A percentile compares a stretch with the other conserved stretches of the same genome.
These are phyloP conservation scores for Apophysomyces sp. DNA, from an alignment of 371 early-diverging fungal species.

Conservation along the genomic window DNA sequence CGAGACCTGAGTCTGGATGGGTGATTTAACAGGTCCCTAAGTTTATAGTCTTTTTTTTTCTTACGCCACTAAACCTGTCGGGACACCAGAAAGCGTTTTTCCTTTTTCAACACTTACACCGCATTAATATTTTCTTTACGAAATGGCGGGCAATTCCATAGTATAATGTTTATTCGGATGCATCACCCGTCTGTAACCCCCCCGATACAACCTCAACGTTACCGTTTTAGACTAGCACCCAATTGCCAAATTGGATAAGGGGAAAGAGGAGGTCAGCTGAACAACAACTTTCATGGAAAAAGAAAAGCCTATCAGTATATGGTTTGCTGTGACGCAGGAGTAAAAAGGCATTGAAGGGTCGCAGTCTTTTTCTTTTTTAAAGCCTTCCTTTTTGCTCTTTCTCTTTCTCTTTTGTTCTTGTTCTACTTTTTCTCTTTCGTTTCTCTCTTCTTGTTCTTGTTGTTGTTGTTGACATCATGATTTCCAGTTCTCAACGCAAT, in stretches of 20 bases:
- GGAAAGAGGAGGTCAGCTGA: background rate
- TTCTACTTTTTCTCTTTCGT: constrained; percentile 5
- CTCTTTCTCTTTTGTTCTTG: constrained; percentile 2
- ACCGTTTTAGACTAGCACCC: background rate
- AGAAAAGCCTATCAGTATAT: background rate
- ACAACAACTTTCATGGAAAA: background rate
- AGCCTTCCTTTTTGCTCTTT: constrained; percentile 1
- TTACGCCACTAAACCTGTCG: background rate
- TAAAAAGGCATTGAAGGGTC: background rate
- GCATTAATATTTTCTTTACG: background rate
- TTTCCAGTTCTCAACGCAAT: constrained; percentile 3
- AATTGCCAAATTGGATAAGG: background rate
- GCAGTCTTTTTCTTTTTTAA: background rate
- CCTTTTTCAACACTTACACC: background rate
- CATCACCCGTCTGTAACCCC: background rate
- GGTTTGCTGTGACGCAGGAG: constrained; percentile 1
- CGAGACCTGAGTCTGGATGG: background rate
- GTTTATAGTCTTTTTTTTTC: background rate
- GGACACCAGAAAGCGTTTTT: background rate
- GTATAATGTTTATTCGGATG: background rate
- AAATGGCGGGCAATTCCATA: background rate
- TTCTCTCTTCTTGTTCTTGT: constrained; percentile 1
- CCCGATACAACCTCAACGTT: background rate
- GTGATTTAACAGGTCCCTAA: background rate
- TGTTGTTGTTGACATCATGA: background rate